These are phyloP conservation scores for Oenanthe sinensis DNA, from an alignment of 129 eudicot species.

Conservation along the genomic window DNA sequence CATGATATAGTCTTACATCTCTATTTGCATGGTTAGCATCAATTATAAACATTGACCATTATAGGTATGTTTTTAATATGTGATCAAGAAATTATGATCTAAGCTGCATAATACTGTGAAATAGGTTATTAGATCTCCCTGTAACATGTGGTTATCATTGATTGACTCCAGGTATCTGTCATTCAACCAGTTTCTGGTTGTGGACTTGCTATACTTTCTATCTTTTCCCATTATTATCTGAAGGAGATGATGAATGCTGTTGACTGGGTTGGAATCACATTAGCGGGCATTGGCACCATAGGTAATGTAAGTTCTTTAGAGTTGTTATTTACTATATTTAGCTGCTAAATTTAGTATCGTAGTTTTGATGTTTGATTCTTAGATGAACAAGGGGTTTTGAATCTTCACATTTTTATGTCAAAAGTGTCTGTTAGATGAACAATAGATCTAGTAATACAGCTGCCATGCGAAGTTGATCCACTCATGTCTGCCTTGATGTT, in stretches of 20 bases:
- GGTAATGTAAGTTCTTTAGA: slow-evolving; percentile 57
- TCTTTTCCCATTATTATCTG: slow-evolving; percentile 93
- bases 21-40: not conserved
- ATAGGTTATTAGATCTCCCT: not conserved
- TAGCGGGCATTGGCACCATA: slow-evolving; percentile 98
- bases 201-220: slow-evolving; percentile 87
- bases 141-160: slow-evolving; percentile 3
- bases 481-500: not conserved
- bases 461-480: not conserved
- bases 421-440: not conserved
- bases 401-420: not conserved
- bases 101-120: not conserved
- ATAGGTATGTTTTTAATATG: not conserved
- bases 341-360: not conserved
- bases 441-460: not conserved
- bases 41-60: not conserved
- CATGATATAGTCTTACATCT: not conserved
- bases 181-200: slow-evolving; percentile 98
- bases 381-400: not conserved
- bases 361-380: not conserved
- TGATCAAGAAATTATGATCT: not conserved
- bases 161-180: slow-evolving; percentile 61
- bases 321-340: slow-evolving; percentile 1
- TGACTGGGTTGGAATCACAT: slow-evolving; percentile 84
- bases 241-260: slow-evolving; percentile 88